Conservation (phyloP, 2,329 filamentous ascomycete species). For the Domatiomyces catenatus region DNA sequence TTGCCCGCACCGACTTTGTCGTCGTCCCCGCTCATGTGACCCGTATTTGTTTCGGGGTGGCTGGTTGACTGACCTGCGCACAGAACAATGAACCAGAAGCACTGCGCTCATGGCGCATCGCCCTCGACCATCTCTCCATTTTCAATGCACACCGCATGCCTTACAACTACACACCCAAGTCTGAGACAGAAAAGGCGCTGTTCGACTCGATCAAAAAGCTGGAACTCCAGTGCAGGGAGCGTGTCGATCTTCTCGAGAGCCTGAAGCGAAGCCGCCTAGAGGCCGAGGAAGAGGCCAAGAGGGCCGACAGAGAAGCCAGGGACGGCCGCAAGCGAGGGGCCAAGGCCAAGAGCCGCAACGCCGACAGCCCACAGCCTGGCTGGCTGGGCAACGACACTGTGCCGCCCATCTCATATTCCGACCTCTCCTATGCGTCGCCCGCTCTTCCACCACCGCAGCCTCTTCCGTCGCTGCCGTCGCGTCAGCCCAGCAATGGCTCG, state of each 20-base stretch:
- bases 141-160: constrained; percentile 64
- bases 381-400: constrained; percentile 73
- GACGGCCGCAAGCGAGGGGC: not conserved
- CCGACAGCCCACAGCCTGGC: constrained; percentile 15
- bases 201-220: constrained; percentile 67
- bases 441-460: constrained; percentile 34
- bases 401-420: constrained; percentile 61
- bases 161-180: constrained; percentile 52
- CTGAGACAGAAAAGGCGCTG: constrained; percentile 70
- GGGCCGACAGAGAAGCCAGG: constrained; percentile 20
- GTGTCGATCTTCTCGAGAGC: constrained; percentile 74
- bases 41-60: not conserved
- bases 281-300: constrained; percentile 22
- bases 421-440: constrained; percentile 58
- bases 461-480: constrained; percentile 28
- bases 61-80: not conserved
- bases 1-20: not conserved
- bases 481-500: constrained; percentile 21
- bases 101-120: constrained; percentile 74
- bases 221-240: constrained; percentile 83
- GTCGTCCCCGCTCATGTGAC: not conserved
- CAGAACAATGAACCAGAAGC: constrained; percentile 87
- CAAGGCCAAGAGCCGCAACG: not conserved
- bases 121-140: constrained; percentile 76
- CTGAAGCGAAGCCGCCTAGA: constrained; percentile 49